Evolutionary conservation across 1,284 basidiomycete species (phyloP).

Genomic region (Cerioporus squamosus): DNA sequence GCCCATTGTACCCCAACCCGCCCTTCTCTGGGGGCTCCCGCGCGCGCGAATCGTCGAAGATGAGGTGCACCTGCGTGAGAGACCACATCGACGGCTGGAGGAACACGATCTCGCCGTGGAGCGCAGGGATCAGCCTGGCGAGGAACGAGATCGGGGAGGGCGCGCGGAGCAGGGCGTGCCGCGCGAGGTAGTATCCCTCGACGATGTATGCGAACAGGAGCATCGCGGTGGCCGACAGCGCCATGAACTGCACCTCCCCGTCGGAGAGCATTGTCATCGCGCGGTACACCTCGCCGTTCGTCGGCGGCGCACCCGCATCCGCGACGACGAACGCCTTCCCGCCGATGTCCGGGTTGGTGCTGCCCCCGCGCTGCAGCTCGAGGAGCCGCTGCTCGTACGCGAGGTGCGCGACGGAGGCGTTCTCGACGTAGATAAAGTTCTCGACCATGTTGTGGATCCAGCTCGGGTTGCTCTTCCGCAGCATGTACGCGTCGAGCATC

Average conservation of each 20-base stretch:
- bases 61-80: slow-evolving; percentile 64
- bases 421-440: slow-evolving; percentile 75
- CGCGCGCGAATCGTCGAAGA: slow-evolving; percentile 74
- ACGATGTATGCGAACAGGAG: slow-evolving; percentile 56
- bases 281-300: slow-evolving; percentile 65
- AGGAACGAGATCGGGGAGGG: slow-evolving; percentile 39
- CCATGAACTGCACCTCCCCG: slow-evolving; percentile 53
- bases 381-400: slow-evolving; percentile 71
- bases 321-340: slow-evolving; percentile 69
- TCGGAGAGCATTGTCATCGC: slow-evolving; percentile 31
- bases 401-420: slow-evolving; percentile 70
- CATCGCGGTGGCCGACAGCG: slow-evolving; percentile 59
- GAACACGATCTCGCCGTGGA: slow-evolving; percentile 60
- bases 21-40: slow-evolving; percentile 58
- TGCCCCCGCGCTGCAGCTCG: slow-evolving; percentile 42
- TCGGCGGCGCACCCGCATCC: slow-evolving; percentile 63
- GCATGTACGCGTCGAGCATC: slow-evolving; percentile 63
- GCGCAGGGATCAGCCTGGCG: slow-evolving; percentile 46
- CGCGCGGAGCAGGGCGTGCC: slow-evolving; percentile 40
- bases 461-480: slow-evolving; percentile 59
- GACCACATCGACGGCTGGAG: slow-evolving; percentile 72
- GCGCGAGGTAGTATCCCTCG: slow-evolving; percentile 56
- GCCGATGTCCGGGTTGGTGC: slow-evolving; percentile 62
- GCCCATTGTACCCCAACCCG: slow-evolving; percentile 63
- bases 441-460: slow-evolving; percentile 64